phyloP scores from a whole-genome alignment of 768 basidiomycete species.

The Ramaria sp. region DNA sequence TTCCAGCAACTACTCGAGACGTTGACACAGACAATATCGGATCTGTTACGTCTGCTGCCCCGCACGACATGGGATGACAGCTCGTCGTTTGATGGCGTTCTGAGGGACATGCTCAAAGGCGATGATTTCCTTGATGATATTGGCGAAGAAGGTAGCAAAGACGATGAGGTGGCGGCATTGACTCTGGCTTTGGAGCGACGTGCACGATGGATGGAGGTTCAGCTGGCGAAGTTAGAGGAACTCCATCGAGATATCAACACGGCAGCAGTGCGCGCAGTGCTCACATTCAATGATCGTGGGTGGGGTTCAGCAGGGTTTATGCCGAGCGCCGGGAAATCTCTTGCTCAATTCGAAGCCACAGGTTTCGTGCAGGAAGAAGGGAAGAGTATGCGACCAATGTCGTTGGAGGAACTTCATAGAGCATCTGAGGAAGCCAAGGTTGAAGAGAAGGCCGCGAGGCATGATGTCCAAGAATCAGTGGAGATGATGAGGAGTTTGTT shows the following conservation, averaged over 20 bases:
- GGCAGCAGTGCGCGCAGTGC: constrained; percentile 71
- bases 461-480: constrained; percentile 68
- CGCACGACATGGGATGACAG: constrained; percentile 87
- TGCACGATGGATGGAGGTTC: constrained; percentile 91
- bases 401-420: constrained; percentile 62
- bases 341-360: constrained; percentile 58
- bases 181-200: constrained; percentile 78
- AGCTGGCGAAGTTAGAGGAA: constrained; percentile 80
- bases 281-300: constrained; percentile 76
- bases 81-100: constrained; percentile 77
- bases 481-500: constrained; percentile 47
- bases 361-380: constrained; percentile 38
- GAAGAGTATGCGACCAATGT: constrained; percentile 39
- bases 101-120: constrained; percentile 81
- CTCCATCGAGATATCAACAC: constrained; percentile 85
- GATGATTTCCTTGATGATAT: constrained; percentile 78
- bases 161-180: constrained; percentile 78
- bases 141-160: constrained; percentile 54
- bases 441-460: constrained; percentile 60
- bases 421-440: constrained; percentile 62
- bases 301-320: constrained; percentile 67
- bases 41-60: constrained; percentile 72
- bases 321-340: constrained; percentile 55
- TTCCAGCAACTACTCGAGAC: constrained; percentile 86
- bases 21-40: constrained; percentile 82